These are phyloP conservation scores for Lichenothelia convexa DNA, from an alignment of 495 filamentous ascomycete species.

Conservation along the genomic window DNA sequence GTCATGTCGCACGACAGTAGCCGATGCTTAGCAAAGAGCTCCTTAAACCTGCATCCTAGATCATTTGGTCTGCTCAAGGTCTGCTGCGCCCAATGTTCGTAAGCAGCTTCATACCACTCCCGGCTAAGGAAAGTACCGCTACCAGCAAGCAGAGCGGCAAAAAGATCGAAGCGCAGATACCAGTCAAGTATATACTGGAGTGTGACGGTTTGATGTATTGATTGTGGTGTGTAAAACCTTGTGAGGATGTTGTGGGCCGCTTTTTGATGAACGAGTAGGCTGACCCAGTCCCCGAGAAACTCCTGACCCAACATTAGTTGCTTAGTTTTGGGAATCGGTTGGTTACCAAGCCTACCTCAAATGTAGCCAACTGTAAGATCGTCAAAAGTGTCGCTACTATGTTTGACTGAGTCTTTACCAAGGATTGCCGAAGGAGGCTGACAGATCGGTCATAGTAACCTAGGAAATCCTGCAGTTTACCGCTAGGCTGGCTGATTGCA, in stretches of 20 bases:
- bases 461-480: conserved; percentile 63
- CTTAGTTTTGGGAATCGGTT: too few species aligned
- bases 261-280: conserved; percentile 78
- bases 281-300: conserved; percentile 86
- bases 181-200: conserved; percentile 58
- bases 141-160: conserved; percentile 64
- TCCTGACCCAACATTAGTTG: too few species aligned
- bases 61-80: conserved; percentile 41
- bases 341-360: too few species aligned
- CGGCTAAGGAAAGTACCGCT: conserved; percentile 52
- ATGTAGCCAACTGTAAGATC: conserved; percentile 78
- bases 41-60: conserved; percentile 45
- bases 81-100: conserved; percentile 43
- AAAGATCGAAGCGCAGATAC: conserved; percentile 82
- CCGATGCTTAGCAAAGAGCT: conserved; percentile 43
- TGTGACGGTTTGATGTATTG: conserved; percentile 48
- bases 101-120: conserved; percentile 59
- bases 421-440: conserved; percentile 47
- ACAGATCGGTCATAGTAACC: conserved; percentile 83
- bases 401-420: conserved; percentile 50
- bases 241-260: conserved; percentile 70
- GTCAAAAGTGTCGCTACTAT: conserved; percentile 64
- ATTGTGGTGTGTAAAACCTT: conserved; percentile 58
- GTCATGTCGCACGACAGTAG: conserved; percentile 68
- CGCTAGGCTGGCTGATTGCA: conserved; percentile 45